Evolutionary conservation across 306 rosid genomes (phyloP).

Genomic region (Clitoria ternatea): DNA sequence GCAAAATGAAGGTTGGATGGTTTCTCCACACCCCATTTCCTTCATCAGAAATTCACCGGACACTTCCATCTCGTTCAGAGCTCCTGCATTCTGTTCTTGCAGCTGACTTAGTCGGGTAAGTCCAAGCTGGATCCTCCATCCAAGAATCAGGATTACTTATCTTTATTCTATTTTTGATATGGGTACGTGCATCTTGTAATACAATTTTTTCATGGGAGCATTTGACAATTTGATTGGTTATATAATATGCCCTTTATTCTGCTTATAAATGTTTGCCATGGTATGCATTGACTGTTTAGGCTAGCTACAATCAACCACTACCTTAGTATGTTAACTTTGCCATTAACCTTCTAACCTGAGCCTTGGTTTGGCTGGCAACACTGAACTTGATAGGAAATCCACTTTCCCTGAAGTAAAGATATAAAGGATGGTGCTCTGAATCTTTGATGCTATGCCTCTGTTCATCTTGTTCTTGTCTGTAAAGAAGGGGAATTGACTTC

Average conservation of each 20-base stretch:
- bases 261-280: not conserved
- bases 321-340: not conserved
- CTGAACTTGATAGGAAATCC: not conserved
- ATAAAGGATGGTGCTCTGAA: not conserved
- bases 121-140: not conserved
- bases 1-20: slow-evolving; percentile 89
- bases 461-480: not conserved
- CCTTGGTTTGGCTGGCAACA: not conserved
- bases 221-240: not conserved
- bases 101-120: slow-evolving; percentile 91
- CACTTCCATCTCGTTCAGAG: slow-evolving; percentile 86
- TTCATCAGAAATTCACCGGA: slow-evolving; percentile 87
- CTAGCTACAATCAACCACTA: not conserved
- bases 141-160: not conserved
- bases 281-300: not conserved
- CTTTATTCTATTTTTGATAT: not conserved
- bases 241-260: not conserved
- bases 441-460: not conserved
- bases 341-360: not conserved
- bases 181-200: not conserved
- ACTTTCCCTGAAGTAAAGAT: not conserved
- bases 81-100: slow-evolving; percentile 83
- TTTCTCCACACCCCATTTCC: slow-evolving; percentile 95
- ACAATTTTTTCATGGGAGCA: not conserved
- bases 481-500: not conserved